Evolutionary conservation across 2,329 filamentous ascomycete species (phyloP).

Genomic region (Fusarium veterinarium): DNA sequence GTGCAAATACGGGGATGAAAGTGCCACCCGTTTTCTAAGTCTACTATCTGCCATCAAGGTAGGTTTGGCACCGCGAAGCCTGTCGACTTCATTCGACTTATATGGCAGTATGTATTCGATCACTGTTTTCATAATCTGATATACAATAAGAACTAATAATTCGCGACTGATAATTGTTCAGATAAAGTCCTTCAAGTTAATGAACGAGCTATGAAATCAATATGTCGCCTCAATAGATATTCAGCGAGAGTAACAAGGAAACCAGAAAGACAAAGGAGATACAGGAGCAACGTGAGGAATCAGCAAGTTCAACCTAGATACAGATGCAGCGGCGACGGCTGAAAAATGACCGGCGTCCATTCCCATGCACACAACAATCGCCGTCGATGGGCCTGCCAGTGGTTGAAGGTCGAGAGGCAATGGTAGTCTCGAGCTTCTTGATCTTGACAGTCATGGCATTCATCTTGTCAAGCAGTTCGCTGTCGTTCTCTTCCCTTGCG

Average conservation of each 20-base stretch:
- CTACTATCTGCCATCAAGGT: no score
- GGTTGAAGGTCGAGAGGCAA: not conserved
- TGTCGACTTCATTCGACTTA: no score
- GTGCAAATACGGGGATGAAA: no score
- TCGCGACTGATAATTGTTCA: no score
- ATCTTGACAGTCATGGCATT: not conserved
- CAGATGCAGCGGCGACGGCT: not conserved
- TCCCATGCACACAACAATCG: not conserved
- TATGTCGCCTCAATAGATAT: rapidly evolving
- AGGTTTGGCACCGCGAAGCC: no score
- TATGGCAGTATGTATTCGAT: no score
- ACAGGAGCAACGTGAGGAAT: rapidly evolving
- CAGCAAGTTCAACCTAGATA: rapidly evolving
- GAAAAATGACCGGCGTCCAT: not conserved
- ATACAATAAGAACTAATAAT: no score
- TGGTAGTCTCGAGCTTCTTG: not conserved
- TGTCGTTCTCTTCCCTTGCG: not conserved
- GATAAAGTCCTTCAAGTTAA: no score
- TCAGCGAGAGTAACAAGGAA: rapidly evolving
- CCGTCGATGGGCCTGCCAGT: not conserved
- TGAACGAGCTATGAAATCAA: not conserved
- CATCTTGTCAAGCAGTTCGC: not conserved
- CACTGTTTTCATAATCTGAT: no score
- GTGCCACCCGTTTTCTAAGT: not conserved
- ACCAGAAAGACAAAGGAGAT: rapidly evolving